Percentiles rank a stretch among this genome's conserved stretches.
These are phyloP conservation scores for Cladobotryum protrusum DNA, from an alignment of 2,329 filamentous ascomycete genomes.

Conservation along the genomic window DNA sequence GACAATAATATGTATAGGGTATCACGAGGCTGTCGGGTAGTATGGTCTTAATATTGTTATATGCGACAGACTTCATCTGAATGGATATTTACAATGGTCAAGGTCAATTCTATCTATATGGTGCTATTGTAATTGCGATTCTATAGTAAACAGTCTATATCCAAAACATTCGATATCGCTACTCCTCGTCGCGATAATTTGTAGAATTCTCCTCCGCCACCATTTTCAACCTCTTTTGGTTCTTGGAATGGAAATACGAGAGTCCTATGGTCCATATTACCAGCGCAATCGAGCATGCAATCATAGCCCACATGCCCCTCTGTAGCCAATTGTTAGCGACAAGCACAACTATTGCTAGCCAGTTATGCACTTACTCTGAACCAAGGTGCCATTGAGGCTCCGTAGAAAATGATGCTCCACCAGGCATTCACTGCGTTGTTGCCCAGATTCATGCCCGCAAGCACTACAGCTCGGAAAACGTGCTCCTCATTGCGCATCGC, in stretches of 20 bases:
- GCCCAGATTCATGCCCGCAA: conserved; percentile 66
- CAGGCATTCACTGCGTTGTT: conserved; percentile 65
- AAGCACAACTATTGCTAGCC: neutral
- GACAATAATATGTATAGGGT: no score
- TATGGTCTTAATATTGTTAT: no score
- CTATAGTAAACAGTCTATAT: no score
- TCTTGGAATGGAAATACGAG: conserved; percentile 32
- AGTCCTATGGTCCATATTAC: conserved; percentile 53
- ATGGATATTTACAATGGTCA: no score
- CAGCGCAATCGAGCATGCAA: conserved; percentile 54
- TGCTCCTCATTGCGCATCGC: conserved; percentile 58
- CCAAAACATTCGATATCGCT: neutral
- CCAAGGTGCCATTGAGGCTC: conserved; percentile 58
- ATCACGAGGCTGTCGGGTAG: no score
- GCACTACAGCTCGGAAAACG: conserved; percentile 57
- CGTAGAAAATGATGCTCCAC: conserved; percentile 69
- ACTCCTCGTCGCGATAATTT: conserved; percentile 6
- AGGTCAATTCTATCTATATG: no score
- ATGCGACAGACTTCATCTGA: no score
- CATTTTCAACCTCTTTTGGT: conserved; percentile 8
- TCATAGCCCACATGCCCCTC: conserved; percentile 70
- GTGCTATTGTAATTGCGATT: no score
- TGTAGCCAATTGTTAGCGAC: conserved; percentile 19
- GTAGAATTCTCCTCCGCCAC: neutral
- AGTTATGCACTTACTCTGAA: conserved; percentile 47